Conservation (phyloP, 73 alveolate species). For the Breviolum minutum region DNA sequence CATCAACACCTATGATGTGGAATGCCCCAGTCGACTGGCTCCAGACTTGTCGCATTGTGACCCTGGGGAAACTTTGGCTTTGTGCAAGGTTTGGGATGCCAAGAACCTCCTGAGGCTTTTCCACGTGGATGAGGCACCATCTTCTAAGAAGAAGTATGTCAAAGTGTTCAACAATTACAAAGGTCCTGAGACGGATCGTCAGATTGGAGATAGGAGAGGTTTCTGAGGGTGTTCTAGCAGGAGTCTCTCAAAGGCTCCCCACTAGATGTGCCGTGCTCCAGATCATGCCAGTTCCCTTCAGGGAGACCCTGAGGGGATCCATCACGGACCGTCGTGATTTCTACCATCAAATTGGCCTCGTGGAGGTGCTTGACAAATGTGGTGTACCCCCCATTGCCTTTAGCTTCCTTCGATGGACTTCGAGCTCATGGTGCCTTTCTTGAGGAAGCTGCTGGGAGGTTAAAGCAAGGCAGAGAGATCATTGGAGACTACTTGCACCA, state of each 20-base stretch:
- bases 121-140: background rate
- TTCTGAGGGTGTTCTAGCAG: background rate
- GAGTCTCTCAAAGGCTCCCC: background rate
- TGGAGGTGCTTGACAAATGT: background rate
- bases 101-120: background rate
- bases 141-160: background rate
- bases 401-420: background rate
- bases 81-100: constrained; percentile 7
- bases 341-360: background rate
- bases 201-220: background rate
- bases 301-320: background rate
- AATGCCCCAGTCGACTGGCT: no score
- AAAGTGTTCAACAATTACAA: background rate
- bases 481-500: no score
- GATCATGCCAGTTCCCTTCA: background rate
- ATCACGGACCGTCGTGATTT: background rate
- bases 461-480: background rate
- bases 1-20: no score
- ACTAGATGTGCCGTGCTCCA: background rate
- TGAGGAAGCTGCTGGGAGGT: background rate
- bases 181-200: background rate
- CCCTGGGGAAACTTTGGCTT: no score
- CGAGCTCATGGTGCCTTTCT: background rate
- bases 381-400: background rate
- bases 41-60: no score